Percentiles rank a stretch among this genome's conserved stretches.
Conservation (phyloP, 2,329 filamentous ascomycete genomes). For the Colletotrichum destructivum region DNA sequence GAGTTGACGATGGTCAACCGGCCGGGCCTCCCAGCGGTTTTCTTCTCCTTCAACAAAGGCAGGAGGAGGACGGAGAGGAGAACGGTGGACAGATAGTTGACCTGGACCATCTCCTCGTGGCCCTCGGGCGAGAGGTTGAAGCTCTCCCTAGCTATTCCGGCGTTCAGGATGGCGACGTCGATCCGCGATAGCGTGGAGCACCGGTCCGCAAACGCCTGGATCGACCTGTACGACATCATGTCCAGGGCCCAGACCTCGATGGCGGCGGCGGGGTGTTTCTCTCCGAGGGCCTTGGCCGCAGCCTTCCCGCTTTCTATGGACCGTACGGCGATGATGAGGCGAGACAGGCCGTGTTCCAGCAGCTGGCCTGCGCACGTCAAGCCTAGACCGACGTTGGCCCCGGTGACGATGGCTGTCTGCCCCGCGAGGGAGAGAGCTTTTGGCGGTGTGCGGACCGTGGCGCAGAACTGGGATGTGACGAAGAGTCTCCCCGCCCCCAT, state of each 20-base stretch:
- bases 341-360: slow-evolving; percentile 54
- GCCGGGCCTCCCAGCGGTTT: slow-evolving; percentile 42
- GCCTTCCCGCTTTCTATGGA: slow-evolving; percentile 58
- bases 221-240: slow-evolving; percentile 55
- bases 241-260: slow-evolving; percentile 61
- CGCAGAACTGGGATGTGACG: slow-evolving; percentile 47
- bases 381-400: slow-evolving; percentile 65
- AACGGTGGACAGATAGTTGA: slow-evolving; percentile 68
- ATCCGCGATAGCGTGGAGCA: slow-evolving; percentile 52
- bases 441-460: slow-evolving; percentile 45
- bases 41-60: slow-evolving; percentile 50
- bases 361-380: slow-evolving; percentile 60
- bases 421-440: slow-evolving; percentile 48
- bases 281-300: slow-evolving; percentile 53
- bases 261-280: slow-evolving; percentile 49
- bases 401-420: slow-evolving; percentile 64
- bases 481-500: slow-evolving; percentile 40
- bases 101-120: slow-evolving; percentile 62
- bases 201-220: slow-evolving; percentile 55
- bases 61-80: slow-evolving; percentile 58
- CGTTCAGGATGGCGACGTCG: slow-evolving; percentile 58
- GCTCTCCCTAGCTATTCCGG: slow-evolving; percentile 47
- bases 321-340: slow-evolving; percentile 64
- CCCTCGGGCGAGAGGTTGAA: slow-evolving; percentile 46
- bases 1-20: slow-evolving; percentile 52